These are phyloP conservation scores for Plantago coronopus DNA, from an alignment of 305 asterid genomes.

Conservation along the genomic window DNA sequence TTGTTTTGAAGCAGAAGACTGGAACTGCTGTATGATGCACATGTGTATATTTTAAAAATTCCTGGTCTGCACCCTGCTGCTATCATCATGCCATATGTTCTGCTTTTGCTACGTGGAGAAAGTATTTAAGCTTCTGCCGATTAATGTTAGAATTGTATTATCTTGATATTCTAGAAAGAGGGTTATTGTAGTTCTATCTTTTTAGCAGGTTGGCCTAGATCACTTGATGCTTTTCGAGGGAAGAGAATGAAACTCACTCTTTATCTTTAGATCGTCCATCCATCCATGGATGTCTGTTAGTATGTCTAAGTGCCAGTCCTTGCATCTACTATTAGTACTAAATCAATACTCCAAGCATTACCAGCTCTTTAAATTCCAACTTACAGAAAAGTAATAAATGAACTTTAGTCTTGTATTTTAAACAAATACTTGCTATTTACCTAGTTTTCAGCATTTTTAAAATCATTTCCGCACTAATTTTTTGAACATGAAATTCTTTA, in stretches of 20 bases:
- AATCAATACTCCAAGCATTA: too few relatives aligned
- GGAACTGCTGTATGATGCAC: not conserved
- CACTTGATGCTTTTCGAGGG: not conserved
- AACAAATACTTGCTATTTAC: not conserved
- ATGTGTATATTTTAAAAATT: constrained; percentile 1
- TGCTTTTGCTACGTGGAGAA: constrained; percentile 5
- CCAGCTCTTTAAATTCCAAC: constrained; percentile 6
- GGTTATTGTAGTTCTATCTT: constrained; percentile 8
- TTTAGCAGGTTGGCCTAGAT: not conserved
- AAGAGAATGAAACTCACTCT: constrained; percentile 6
- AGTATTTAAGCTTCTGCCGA: not conserved
- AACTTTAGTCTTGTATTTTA: not conserved
- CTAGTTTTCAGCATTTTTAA: not conserved
- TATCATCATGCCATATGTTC: not conserved
- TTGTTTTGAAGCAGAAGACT: not conserved
- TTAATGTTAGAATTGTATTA: not conserved
- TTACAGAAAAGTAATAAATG: constrained; percentile 11
- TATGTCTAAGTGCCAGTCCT: too few relatives aligned
- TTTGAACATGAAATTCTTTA: not conserved
- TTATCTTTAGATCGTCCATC: not conserved
- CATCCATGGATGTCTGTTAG: too few relatives aligned
- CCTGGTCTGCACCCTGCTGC: not conserved
- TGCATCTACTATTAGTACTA: too few relatives aligned
- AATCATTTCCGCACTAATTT: constrained; percentile 6
- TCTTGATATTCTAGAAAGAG: not conserved